Base-by-base conservation (phyloP, 306 rosid genomes). In the Ziziphus jujuba region DNA sequence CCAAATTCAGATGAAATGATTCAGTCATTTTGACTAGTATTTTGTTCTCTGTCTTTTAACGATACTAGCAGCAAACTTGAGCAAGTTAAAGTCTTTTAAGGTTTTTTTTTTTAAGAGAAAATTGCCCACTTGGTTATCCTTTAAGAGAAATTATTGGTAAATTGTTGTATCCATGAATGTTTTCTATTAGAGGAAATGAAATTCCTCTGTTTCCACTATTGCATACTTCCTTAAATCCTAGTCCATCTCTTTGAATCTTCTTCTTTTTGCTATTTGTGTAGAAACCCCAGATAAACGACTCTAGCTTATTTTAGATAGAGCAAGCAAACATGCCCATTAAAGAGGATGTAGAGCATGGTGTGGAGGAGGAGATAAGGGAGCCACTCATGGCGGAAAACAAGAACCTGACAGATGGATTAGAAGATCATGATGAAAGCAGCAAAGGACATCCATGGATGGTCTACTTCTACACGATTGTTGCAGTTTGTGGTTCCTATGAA, bases 401-500 rank as follows among this genome's bases (percentile, higher is more conserved):
- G 15, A 52, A 14, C 3, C 23, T 15, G 67, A 70, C 63, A 62
- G 73, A 54, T 38, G 75, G 78, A 48, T 59, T 78, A 15, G 58
- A 54, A 28, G 33, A 2, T 28, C 33, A 28, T 47, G 63, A 59
- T 68, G 64, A 48, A 67, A 73, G 44, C 66, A 65, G 71, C 57
- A 33, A 40, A 61, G 81, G 80, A 23, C 78, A 84, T 45, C 89
- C 85, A 67, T 93, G 96, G 99, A 88, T 93, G 95, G 90, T 93
- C 67, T 93, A 90, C 76, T 83, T 90, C 47, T 75, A 75, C 58
- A 93, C 97, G 40, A 59, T 88, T 35, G 84, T 93, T 65, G 95
- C 97, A 33, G 95, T 90, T 10, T 93, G 90, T 57, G 97, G 99
- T 33, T 86, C 99, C 62, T 93, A 81, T 72, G 95, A 70, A 74